Percentiles rank a stretch among this genome's conserved stretches.
Evolutionary conservation across 2,329 filamentous ascomycete genomes (phyloP).

Genomic region (Exophiala aquamarina): DNA sequence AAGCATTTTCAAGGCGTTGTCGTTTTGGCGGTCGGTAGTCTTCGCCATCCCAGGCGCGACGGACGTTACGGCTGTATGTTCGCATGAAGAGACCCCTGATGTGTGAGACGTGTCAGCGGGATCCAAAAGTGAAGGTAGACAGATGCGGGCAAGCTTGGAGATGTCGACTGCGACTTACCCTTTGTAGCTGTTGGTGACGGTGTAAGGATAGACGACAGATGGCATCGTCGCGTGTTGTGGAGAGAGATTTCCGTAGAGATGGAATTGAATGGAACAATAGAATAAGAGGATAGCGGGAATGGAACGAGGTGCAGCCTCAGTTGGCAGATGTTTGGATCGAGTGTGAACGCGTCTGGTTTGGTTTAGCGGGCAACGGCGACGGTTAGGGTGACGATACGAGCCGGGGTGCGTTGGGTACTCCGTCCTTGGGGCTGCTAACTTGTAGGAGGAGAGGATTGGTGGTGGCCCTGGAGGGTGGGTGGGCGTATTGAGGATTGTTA

Average conservation of each 20-base stretch:
- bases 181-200: constrained; percentile 52
- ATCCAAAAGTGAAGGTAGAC: constrained; percentile 10
- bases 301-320: constrained; percentile 2
- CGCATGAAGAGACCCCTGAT: constrained; percentile 49
- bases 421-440: neutral
- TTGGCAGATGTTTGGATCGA: constrained; percentile 20
- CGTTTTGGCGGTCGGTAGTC: constrained; percentile 44
- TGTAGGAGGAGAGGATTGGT: neutral
- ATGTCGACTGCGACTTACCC: constrained; percentile 36
- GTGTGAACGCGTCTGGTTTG: constrained; percentile 20
- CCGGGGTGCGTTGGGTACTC: neutral
- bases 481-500: neutral
- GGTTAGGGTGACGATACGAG: constrained; percentile 1
- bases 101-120: constrained; percentile 10
- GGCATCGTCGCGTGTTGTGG: constrained; percentile 24
- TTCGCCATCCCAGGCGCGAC: constrained; percentile 49
- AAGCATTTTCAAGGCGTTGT: constrained; percentile 40
- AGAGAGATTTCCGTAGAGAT: neutral
- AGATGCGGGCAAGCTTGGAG: constrained; percentile 5
- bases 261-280: constrained; percentile 2
- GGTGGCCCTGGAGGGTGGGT: neutral
- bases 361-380: constrained; percentile 17
- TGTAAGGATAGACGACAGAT: constrained; percentile 40
- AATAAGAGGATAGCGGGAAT: constrained; percentile 2
- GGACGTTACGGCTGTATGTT: constrained; percentile 49